These are phyloP conservation scores for Eragrostis curvula DNA, from an alignment of 176 grass and related monocot genomes.

Conservation along the genomic window DNA sequence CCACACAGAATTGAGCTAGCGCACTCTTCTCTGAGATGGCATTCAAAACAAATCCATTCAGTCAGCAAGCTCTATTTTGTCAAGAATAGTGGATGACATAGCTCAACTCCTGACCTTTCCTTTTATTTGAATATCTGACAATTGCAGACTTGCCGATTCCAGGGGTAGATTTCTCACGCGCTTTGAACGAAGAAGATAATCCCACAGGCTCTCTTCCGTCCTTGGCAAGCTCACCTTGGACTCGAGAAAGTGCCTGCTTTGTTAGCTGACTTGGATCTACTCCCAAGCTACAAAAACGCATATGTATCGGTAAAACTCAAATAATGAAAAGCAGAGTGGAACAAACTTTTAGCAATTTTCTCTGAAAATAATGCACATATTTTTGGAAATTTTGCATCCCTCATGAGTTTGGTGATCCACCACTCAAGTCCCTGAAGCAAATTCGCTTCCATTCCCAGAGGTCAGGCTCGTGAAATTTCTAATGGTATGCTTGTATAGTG, in stretches of 20 bases:
- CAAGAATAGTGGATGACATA: conserved; percentile 17
- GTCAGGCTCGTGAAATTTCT: background rate
- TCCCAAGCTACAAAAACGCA: conserved; percentile 70
- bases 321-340: background rate
- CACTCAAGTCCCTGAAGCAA: background rate
- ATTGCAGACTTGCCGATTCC: conserved; percentile 60
- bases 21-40: conserved; percentile 74
- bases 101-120: conserved; percentile 61
- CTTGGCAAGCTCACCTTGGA: conserved; percentile 77
- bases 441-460: background rate
- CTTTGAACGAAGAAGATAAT: conserved; percentile 62
- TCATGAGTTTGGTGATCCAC: background rate
- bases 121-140: conserved; percentile 75
- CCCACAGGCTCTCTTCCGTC: conserved; percentile 70
- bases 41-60: conserved; percentile 18
- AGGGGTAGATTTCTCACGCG: conserved; percentile 57
- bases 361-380: background rate
- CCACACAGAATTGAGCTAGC: conserved; percentile 90
- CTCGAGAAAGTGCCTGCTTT: conserved; percentile 61
- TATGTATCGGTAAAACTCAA: conserved; percentile 17
- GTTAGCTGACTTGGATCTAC: conserved; percentile 70
- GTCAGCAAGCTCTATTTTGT: background rate
- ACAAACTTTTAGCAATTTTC: background rate
- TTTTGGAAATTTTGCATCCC: background rate
- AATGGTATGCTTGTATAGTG: background rate